phyloP scores from a whole-genome alignment of 441 rosid species.

The Aquilaria agallochum region DNA sequence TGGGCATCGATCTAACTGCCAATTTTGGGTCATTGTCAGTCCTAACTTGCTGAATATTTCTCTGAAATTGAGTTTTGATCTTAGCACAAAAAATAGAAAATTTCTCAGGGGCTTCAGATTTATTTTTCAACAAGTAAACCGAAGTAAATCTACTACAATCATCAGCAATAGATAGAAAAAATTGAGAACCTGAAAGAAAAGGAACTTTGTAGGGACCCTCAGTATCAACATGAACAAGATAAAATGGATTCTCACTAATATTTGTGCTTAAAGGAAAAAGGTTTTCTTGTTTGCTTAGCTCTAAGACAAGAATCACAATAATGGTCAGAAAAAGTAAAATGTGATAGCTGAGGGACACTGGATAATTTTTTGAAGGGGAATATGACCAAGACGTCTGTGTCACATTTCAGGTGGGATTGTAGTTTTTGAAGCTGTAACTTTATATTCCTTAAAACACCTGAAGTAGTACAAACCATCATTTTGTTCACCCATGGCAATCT shows the following conservation, averaged over 20 bases:
- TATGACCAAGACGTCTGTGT: not conserved
- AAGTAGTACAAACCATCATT: too few relatives aligned
- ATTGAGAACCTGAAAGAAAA: not conserved
- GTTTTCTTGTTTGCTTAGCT: not conserved
- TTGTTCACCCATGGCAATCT: too few relatives aligned
- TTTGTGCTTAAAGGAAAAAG: not conserved
- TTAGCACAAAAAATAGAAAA: not conserved
- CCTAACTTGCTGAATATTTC: not conserved
- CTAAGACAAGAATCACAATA: not conserved
- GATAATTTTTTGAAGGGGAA: not conserved
- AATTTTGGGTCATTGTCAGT: slow-evolving; percentile 1
- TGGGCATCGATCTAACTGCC: too few relatives aligned
- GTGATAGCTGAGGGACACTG: too few relatives aligned
- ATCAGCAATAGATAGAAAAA: slow-evolving; percentile 9
- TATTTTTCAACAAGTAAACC: not conserved
- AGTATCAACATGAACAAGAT: slow-evolving; percentile 4
- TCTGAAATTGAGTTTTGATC: not conserved
- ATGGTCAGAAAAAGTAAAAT: not conserved
- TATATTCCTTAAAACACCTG: too few relatives aligned
- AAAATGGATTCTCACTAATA: not conserved
- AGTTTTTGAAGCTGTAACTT: too few relatives aligned
- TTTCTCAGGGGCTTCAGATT: not conserved
- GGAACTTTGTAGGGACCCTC: not conserved
- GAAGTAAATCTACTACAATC: not conserved
- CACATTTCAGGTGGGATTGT: not conserved